Evolutionary conservation across 257 asterid species (phyloP).

Genomic region (Catharanthus roseus): DNA sequence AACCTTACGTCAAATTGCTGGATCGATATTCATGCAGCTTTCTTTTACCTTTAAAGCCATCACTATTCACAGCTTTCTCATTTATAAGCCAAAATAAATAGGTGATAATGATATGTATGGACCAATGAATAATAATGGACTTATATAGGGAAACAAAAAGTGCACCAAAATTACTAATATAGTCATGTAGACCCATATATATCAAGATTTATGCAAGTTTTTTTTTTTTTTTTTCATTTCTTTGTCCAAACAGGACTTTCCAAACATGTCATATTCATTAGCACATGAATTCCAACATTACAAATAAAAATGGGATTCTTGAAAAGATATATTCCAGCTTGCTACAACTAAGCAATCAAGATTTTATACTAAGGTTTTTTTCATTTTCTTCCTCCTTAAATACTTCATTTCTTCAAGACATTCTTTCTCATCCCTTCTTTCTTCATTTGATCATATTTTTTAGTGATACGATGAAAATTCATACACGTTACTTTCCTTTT

Average conservation of each 20-base stretch:
- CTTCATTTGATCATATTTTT: conserved; percentile 1
- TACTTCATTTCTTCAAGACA: conserved; percentile 16
- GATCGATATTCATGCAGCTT: no score
- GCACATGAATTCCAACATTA: conserved; percentile 45
- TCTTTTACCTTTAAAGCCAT: no score
- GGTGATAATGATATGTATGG: neutral
- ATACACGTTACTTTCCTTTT: conserved; percentile 8
- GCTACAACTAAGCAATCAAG: conserved; percentile 61
- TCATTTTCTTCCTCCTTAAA: conserved; percentile 16
- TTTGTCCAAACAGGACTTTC: conserved; percentile 21
- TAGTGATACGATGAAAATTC: neutral
- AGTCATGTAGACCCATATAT: conserved; percentile 1
- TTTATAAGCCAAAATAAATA: no score
- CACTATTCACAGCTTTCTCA: no score
- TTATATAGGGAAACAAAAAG: neutral
- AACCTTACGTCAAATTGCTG: no score
- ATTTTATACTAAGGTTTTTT: conserved; percentile 7
- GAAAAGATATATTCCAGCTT: conserved; percentile 50
- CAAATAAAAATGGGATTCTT: conserved; percentile 24
- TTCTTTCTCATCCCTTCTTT: conserved; percentile 9
- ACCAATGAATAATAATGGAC: no score
- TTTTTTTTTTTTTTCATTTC: conserved; percentile 11
- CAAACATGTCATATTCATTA: conserved; percentile 39
- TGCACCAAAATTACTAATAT: neutral
- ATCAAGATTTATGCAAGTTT: neutral